Base-by-base conservation (phyloP, 306 rosid genomes). In the Alnus glutinosa region DNA sequence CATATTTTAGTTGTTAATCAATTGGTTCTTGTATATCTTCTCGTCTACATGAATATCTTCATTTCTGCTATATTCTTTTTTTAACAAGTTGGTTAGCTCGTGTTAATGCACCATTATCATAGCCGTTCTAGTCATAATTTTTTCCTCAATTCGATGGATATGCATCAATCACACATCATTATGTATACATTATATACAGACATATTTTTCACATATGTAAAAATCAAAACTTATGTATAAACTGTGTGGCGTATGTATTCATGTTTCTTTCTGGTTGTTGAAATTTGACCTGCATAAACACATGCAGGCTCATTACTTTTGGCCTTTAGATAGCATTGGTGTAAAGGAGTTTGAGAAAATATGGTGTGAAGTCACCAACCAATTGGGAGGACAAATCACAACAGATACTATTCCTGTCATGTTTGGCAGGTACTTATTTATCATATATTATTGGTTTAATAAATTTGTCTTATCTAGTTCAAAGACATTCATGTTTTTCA, bases 361-460 rank as follows among this genome's bases (percentile, higher is more conserved):
- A 87, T 95, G 98, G 98, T 88, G 78, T 50, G 90, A 87, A 62
- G 77, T 85, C 59, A 91, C 90, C 77, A 59, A 71, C 73, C 80
- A 86, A 78, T 86, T 75, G 30, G 95, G 85, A 78, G 92, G 93
- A 76, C 77, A 80, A 66, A 76, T 94, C 61, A 75, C 80, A 75
- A 81, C 88, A 47, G 69, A 44, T 74, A 88, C 86, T 73, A 80
- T 94, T 85, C 80, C 89, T 47, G 98, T 94, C 87, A 92, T 94
- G 98, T 94, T 92, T 63, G 98, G 98, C 80, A 92, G 98, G 98
- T 94, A 83, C 74, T 74, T 75, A 71, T 34, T 71, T 39, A 73
- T 69, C 70, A 30, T 77, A 61, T 77, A 14, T 83, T 61, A 70
- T 69, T 59, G 71, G 57, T 80, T 67, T 57, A 52, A 10, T 55